phyloP scores from a whole-genome alignment of 768 basidiomycete genomes.

The Pholiota molesta region DNA sequence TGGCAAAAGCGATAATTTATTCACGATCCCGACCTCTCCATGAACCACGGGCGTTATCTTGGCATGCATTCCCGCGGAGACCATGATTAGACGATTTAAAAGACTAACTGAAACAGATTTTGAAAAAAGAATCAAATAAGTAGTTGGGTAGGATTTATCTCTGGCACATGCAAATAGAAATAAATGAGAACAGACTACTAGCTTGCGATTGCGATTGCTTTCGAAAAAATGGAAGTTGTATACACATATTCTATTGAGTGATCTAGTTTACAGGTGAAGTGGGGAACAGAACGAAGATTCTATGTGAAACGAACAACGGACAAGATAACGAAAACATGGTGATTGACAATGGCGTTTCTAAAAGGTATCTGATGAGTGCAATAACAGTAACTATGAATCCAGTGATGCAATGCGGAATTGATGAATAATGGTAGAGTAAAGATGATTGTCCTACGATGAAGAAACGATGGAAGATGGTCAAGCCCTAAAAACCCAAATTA shows the following conservation, averaged over 20 bases:
- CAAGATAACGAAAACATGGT: constrained; percentile 11
- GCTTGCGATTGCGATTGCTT: background rate
- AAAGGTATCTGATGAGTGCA: constrained; percentile 7
- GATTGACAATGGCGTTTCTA: constrained; percentile 11
- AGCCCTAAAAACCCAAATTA: background rate
- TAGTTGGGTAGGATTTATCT: background rate
- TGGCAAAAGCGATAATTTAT: background rate
- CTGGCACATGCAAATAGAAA: background rate
- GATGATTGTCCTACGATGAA: background rate
- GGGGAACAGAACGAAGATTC: constrained; percentile 5
- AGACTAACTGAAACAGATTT: background rate
- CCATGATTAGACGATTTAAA: background rate
- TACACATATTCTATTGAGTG: background rate
- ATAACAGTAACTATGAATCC: constrained; percentile 7
- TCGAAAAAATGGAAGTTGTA: background rate
- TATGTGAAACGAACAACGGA: constrained; percentile 3
- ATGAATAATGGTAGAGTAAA: background rate
- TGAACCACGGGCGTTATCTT: background rate
- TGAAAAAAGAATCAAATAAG: background rate
- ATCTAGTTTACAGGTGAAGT: background rate
- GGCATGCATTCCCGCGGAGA: background rate
- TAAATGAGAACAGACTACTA: background rate
- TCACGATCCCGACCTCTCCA: background rate
- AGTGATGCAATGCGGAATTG: constrained; percentile 7
- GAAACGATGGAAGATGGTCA: background rate